Evolutionary conservation across 2,329 filamentous ascomycete species (phyloP).

Genomic region (Zymoseptoria brevis): DNA sequence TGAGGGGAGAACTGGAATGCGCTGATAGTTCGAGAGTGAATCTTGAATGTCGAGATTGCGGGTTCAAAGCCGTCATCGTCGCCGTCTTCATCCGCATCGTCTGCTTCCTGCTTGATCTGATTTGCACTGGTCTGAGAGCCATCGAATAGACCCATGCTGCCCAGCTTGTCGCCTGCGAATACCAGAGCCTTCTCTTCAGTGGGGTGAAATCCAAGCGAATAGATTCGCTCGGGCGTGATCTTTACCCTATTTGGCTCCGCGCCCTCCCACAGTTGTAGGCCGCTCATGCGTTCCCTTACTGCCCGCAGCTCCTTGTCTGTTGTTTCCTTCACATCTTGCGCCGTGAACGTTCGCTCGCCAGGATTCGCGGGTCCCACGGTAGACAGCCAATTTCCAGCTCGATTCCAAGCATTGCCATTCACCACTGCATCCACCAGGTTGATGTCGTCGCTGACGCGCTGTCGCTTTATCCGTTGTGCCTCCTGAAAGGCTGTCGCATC

Average conservation of each 20-base stretch:
- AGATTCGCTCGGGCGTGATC: constrained; percentile 79
- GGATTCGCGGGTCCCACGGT: constrained; percentile 68
- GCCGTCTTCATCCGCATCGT: constrained; percentile 59
- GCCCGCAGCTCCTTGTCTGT: constrained; percentile 66
- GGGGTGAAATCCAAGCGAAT: constrained; percentile 82
- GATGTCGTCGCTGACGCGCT: constrained; percentile 59
- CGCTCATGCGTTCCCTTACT: constrained; percentile 67
- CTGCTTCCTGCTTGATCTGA: constrained; percentile 36
- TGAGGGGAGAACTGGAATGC: constrained; percentile 69
- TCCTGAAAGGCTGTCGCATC: constrained; percentile 51
- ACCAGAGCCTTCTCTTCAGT: constrained; percentile 77
- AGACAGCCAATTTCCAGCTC: constrained; percentile 57
- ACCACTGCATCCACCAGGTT: constrained; percentile 70
- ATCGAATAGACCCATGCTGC: constrained; percentile 84
- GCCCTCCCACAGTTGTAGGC: constrained; percentile 69
- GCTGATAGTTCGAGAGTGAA: constrained; percentile 80
- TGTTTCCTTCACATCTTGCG: constrained; percentile 74
- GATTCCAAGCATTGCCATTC: constrained; percentile 64
- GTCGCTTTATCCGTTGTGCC: constrained; percentile 52
- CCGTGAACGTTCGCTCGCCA: constrained; percentile 74
- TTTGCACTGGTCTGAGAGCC: constrained; percentile 59
- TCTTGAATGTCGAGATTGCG: constrained; percentile 80
- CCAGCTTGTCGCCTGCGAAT: constrained; percentile 91
- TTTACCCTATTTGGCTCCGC: constrained; percentile 85
- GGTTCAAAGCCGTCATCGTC: constrained; percentile 63